A percentile compares a stretch with the other conserved stretches of the same genome.
Evolutionary conservation across 768 basidiomycete species (phyloP).

Genomic region (Rhodotorula diobovata): DNA sequence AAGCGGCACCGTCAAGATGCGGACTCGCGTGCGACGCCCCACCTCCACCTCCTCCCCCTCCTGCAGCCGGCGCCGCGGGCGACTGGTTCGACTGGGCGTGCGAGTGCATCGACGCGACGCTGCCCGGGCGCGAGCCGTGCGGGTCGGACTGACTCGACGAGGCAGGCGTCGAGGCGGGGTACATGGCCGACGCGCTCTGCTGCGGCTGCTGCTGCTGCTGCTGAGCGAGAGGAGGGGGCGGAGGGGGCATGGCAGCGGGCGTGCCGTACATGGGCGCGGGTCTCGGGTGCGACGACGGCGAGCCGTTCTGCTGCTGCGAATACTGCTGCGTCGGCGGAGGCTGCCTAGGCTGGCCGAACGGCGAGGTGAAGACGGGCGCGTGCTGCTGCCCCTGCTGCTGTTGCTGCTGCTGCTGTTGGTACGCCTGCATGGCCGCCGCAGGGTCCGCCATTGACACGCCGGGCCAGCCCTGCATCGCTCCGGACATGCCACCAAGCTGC

Average conservation of each 20-base stretch:
- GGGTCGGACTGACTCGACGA: background rate
- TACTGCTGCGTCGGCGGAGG: background rate
- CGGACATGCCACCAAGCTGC: background rate
- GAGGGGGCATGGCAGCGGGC: background rate
- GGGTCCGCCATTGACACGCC: background rate
- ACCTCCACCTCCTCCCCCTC: too few relatives aligned
- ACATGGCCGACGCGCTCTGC: background rate
- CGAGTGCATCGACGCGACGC: background rate
- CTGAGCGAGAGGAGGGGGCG: background rate
- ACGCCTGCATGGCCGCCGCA: background rate
- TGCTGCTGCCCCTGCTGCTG: conserved; percentile 15
- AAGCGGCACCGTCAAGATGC: background rate
- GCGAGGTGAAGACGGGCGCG: background rate
- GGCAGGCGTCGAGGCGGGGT: background rate
- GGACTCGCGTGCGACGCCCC: background rate
- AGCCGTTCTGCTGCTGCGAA: background rate
- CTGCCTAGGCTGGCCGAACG: background rate
- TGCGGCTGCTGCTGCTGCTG: too few relatives aligned
- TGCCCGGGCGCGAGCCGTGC: background rate
- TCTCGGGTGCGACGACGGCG: background rate
- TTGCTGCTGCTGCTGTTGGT: background rate
- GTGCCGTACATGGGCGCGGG: conserved; percentile 14
- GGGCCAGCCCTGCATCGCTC: background rate
- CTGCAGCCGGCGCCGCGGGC: too few relatives aligned
- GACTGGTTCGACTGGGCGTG: background rate